phyloP scores from a whole-genome alignment of 805 yeast genomes.

The Maudiozyma serrabonitensis region DNA sequence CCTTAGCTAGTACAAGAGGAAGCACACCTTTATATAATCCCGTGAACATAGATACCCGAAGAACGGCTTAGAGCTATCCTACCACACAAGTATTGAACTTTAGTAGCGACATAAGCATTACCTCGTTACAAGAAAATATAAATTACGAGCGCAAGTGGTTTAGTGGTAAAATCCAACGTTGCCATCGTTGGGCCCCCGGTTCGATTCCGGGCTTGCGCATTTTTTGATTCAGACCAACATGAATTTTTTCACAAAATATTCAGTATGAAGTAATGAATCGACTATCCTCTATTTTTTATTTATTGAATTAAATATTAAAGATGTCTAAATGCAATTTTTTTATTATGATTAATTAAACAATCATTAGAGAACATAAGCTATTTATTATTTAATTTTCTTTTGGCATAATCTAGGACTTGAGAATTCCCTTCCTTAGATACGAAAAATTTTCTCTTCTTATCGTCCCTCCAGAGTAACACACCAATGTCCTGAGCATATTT shows the following conservation, averaged over 20 bases:
- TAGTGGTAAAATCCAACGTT: conserved; percentile 7
- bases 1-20: too few species aligned
- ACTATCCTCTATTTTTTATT: not conserved
- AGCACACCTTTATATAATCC: too few species aligned
- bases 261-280: too few species aligned
- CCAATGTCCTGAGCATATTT: conserved; percentile 87
- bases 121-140: too few species aligned
- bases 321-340: not conserved
- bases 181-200: conserved; percentile 9
- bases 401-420: conserved; percentile 87
- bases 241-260: not conserved
- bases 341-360: not conserved
- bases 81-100: too few species aligned
- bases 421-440: conserved; percentile 80
- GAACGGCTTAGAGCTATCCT: too few species aligned
- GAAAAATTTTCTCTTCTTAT: conserved; percentile 60
- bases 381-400: conserved; percentile 34
- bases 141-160: conserved; percentile 5
- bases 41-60: too few species aligned
- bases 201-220: conserved; percentile 8
- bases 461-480: conserved; percentile 80
- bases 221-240: not conserved
- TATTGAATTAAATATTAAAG: not conserved
- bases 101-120: too few species aligned
- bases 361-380: not conserved